Percentiles rank a stretch among this genome's conserved stretches.
Evolutionary conservation across 2,329 filamentous ascomycete genomes (phyloP).

Genomic region (Lecanoromycetidae sp.): DNA sequence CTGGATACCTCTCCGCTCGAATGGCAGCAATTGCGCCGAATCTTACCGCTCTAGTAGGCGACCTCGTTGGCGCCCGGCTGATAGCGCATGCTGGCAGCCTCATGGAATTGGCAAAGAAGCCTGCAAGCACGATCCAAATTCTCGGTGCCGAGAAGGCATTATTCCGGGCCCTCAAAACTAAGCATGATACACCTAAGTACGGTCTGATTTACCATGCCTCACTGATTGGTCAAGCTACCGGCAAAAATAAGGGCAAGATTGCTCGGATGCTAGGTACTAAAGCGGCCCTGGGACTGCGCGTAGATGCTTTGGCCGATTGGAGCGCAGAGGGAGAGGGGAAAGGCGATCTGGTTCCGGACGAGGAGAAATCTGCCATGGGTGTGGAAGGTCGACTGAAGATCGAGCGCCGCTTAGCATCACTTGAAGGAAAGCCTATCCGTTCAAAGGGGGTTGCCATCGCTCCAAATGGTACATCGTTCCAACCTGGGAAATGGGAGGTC

Average conservation of each 20-base stretch:
- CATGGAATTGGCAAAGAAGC: slow-evolving; percentile 93
- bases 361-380: slow-evolving; percentile 75
- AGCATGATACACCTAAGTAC: slow-evolving; percentile 98
- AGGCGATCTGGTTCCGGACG: slow-evolving; percentile 59
- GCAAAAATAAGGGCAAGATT: slow-evolving; percentile 99
- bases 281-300: slow-evolving; percentile 80
- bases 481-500: slow-evolving; percentile 65
- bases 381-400: slow-evolving; percentile 42
- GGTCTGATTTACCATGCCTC: slow-evolving; percentile 89
- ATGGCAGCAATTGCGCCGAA: slow-evolving; percentile 92
- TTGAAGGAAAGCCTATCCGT: slow-evolving; percentile 84
- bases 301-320: slow-evolving; percentile 77
- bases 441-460: slow-evolving; percentile 63
- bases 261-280: slow-evolving; percentile 92
- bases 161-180: slow-evolving; percentile 94
- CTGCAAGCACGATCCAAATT: slow-evolving; percentile 95
- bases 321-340: slow-evolving; percentile 55
- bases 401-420: slow-evolving; percentile 37
- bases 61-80: slow-evolving; percentile 83
- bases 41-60: slow-evolving; percentile 80
- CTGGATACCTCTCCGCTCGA: slow-evolving; percentile 79
- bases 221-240: slow-evolving; percentile 89
- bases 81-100: slow-evolving; percentile 95
- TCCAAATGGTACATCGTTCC: slow-evolving; percentile 54
- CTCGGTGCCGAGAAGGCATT: slow-evolving; percentile 96